These are phyloP conservation scores for Mrakiaceae sp. DNA, from an alignment of 1,284 basidiomycete species.

Conservation along the genomic window DNA sequence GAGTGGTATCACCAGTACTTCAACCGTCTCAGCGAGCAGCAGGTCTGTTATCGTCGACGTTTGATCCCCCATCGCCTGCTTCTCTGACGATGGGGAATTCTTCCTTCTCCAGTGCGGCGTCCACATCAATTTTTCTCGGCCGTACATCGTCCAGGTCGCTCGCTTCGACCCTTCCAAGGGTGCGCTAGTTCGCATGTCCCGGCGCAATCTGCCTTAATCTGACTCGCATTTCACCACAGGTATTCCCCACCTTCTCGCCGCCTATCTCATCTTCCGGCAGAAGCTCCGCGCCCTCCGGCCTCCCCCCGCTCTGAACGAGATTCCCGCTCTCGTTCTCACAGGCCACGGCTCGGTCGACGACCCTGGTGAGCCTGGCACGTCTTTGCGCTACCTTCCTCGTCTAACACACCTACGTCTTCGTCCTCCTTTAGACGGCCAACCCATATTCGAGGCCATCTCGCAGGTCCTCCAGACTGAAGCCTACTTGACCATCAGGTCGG, in stretches of 20 bases:
- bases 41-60: constrained; percentile 23
- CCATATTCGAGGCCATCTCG: constrained; percentile 67
- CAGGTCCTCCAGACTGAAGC: constrained; percentile 36
- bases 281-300: constrained; percentile 39
- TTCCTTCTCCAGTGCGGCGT: constrained; percentile 27
- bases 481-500: constrained; percentile 25
- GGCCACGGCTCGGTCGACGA: constrained; percentile 81
- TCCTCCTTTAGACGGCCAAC: constrained; percentile 30
- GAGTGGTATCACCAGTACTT: constrained; percentile 29
- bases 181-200: constrained; percentile 25
- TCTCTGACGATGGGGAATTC: constrained; percentile 63
- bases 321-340: constrained; percentile 70
- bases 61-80: too few species aligned
- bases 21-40: constrained; percentile 24
- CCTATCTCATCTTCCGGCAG: constrained; percentile 63
- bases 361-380: constrained; percentile 43
- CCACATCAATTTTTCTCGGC: constrained; percentile 61
- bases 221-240: constrained; percentile 18
- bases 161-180: constrained; percentile 69
- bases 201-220: constrained; percentile 2
- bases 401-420: not conserved
- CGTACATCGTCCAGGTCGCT: constrained; percentile 73
- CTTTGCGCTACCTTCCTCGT: constrained; percentile 34
- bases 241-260: constrained; percentile 41
- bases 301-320: constrained; percentile 40